Evolutionary conservation across 768 basidiomycete genomes (phyloP).

Genomic region (Daedaleopsis nitida): DNA sequence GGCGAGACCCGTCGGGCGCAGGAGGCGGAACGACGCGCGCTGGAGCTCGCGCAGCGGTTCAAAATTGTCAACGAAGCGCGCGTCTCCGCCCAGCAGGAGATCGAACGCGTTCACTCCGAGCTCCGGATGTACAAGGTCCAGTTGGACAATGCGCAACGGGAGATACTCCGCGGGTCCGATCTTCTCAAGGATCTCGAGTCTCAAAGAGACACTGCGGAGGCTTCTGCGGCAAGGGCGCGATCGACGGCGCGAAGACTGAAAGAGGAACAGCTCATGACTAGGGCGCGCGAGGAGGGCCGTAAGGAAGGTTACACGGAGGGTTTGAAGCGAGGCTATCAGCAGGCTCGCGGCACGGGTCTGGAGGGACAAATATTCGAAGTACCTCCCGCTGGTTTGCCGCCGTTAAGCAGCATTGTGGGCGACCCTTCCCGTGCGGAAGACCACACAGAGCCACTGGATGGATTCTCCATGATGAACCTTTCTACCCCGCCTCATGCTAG

Average conservation of each 20-base stretch:
- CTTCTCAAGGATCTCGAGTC: constrained; percentile 44
- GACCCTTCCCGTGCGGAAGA: background rate
- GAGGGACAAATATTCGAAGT: constrained; percentile 3
- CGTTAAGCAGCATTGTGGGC: background rate
- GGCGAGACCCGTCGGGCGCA: constrained; percentile 44
- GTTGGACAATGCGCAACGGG: constrained; percentile 45
- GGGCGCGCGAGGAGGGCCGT: constrained; percentile 47
- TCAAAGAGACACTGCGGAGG: constrained; percentile 47
- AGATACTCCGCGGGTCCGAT: constrained; percentile 45
- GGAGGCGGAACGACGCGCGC: constrained; percentile 47
- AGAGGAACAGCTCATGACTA: constrained; percentile 42
- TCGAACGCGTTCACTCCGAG: constrained; percentile 41
- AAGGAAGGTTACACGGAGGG: constrained; percentile 45
- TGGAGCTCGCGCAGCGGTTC: constrained; percentile 46
- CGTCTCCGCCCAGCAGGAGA: constrained; percentile 40
- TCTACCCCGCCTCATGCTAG: constrained; percentile 10
- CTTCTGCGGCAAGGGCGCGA: constrained; percentile 45
- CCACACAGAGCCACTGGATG: constrained; percentile 17
- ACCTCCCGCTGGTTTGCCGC: constrained; percentile 7
- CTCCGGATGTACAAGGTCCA: constrained; percentile 48
- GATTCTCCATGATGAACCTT: constrained; percentile 15
- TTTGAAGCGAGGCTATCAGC: constrained; percentile 29
- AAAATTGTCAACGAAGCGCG: constrained; percentile 43
- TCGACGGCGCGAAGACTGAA: constrained; percentile 45
- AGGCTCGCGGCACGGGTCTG: constrained; percentile 14